These are phyloP conservation scores for Coccomyxa sp. DNA, from an alignment of 139 green algal genomes.

Conservation along the genomic window DNA sequence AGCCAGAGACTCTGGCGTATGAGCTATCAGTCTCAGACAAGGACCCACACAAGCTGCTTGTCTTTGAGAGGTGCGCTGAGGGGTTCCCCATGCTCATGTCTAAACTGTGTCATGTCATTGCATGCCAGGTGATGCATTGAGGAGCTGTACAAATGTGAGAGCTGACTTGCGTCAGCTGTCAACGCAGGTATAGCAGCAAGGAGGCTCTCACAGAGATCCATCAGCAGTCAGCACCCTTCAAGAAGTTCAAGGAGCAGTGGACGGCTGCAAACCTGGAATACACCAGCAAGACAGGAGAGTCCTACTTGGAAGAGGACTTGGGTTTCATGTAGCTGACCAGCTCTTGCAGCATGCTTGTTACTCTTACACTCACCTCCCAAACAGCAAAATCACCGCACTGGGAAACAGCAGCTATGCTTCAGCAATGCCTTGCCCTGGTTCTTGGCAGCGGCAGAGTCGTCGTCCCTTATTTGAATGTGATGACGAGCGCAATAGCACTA, in stretches of 20 bases:
- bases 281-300: neutral
- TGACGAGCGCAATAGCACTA: too few relatives aligned
- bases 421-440: too few relatives aligned
- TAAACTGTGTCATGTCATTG: neutral
- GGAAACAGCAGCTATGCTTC: too few relatives aligned
- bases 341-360: too few relatives aligned
- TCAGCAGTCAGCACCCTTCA: neutral
- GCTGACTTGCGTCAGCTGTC: neutral
- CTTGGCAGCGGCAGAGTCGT: too few relatives aligned
- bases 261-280: neutral
- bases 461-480: too few relatives aligned
- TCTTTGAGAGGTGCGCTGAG: neutral
- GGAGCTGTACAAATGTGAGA: neutral
- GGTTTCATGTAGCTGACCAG: slow-evolving; percentile 15
- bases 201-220: neutral
- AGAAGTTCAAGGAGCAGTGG: neutral
- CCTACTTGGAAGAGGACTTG: neutral
- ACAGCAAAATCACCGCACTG: too few relatives aligned
- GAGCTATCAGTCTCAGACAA: neutral
- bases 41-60: neutral
- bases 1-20: neutral
- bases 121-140: neutral
- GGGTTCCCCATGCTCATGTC: neutral
- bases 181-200: neutral
- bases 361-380: too few relatives aligned